These are phyloP conservation scores for Lasiodiplodia sp. DNA, from an alignment of 2,329 filamentous ascomycete genomes.

Conservation along the genomic window DNA sequence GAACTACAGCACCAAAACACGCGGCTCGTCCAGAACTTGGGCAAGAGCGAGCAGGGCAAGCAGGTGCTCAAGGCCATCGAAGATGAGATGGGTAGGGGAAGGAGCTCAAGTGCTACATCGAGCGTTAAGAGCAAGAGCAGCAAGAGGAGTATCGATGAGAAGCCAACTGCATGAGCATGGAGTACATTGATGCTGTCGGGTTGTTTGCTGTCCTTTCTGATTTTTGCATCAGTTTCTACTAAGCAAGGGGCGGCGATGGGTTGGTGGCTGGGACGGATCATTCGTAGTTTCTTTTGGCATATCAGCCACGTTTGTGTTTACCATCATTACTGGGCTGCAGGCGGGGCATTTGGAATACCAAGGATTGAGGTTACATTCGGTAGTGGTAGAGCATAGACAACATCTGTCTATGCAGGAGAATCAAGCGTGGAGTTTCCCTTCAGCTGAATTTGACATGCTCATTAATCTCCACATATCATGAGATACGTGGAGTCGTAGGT, in stretches of 20 bases:
- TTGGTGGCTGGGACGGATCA: neutral
- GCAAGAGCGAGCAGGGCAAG: conserved; percentile 47
- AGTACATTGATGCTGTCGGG: neutral
- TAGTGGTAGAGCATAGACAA: conserved; percentile 6
- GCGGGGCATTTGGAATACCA: conserved; percentile 4
- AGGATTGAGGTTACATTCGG: conserved; percentile 13
- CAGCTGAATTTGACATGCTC: neutral
- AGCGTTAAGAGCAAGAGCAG: conserved; percentile 27
- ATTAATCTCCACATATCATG: conserved; percentile 14
- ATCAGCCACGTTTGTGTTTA: conserved; percentile 17
- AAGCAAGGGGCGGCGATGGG: neutral
- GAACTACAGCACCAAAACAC: conserved; percentile 67
- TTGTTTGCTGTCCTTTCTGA: neutral
- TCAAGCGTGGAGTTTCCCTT: neutral
- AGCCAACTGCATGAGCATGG: neutral
- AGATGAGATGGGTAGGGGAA: conserved; percentile 40
- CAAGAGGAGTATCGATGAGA: conserved; percentile 5
- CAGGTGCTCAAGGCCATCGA: conserved; percentile 43
- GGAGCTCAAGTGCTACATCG: conserved; percentile 32
- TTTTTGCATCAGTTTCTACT: neutral
- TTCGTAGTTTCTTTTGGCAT: neutral
- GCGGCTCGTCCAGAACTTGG: conserved; percentile 54
- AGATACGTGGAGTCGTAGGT: neutral
- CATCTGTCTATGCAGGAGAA: neutral
- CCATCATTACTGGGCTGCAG: conserved; percentile 1